Evolutionary conservation across 176 grass and related monocot species (phyloP), one percentile per base, ranked within the genome.

Genomic region (Avena atlantica): DNA sequence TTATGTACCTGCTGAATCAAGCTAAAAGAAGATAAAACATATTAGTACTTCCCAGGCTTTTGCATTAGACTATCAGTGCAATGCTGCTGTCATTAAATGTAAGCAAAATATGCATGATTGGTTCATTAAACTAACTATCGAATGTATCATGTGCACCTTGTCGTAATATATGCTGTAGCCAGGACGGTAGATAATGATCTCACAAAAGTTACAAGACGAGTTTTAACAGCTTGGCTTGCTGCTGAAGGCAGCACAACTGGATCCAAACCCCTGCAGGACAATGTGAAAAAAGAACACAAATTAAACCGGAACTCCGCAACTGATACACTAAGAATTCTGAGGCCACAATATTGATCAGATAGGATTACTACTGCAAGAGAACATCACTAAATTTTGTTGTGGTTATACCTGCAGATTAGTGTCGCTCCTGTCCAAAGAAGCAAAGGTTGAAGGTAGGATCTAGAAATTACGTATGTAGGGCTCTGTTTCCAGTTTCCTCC

Each of bases 401-500:
- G 49, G 40, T 47, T 81, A 68, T 88, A 99, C 97, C 97, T 89
- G 97, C 94, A 99, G 5, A 99, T 71, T 65, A 99, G 75, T 80
- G 91, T 90, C 76, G 97, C 89, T 61, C 94, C 94, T 40, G 90
- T 88, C 97, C 97, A 99, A 76, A 99, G 97, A 85, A 99, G 88
- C 60, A 99, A 85, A 77, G 97, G 97, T 88, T 99, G 94, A 88
- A 99, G 81, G 86, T 93, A 99, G 48, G 71, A 96, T 6, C 83
- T 89, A 85, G 94, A 99, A 88, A 96, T 90, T 83, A 93, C 37
- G 77, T 99, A 96, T 17, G 94, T 79, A 85, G 69, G 95, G 70
- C 97, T 96, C 89, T 91, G 95, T 83, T 96, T 99, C 97, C 97
- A 99, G 77, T 94, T 93, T 89, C 84, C 77, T 37, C 95, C 94